phyloP scores from a whole-genome alignment of 768 basidiomycete genomes.

The Collybia nuda region DNA sequence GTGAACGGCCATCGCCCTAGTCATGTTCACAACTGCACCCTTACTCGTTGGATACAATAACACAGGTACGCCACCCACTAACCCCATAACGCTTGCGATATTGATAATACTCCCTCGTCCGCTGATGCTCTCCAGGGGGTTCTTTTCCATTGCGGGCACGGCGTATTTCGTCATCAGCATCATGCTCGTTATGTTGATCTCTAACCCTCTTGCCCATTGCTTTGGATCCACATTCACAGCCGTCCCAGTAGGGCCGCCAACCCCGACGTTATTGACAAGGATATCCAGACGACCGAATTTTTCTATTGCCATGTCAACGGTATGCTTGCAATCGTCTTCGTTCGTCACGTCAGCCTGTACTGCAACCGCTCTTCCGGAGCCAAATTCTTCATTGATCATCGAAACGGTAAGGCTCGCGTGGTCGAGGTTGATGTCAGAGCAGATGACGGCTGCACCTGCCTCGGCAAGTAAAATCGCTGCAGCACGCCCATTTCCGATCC shows the following conservation, averaged over 20 bases:
- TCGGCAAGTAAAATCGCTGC: constrained; percentile 40
- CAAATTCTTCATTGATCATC: constrained; percentile 39
- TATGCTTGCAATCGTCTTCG: constrained; percentile 31
- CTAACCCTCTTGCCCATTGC: constrained; percentile 34
- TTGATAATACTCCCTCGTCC: constrained; percentile 42
- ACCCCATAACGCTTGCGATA: constrained; percentile 35
- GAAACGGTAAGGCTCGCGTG: constrained; percentile 36
- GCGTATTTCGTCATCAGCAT: constrained; percentile 43
- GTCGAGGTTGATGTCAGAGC: constrained; percentile 33
- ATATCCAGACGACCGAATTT: constrained; percentile 41
- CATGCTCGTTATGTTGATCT: constrained; percentile 42
- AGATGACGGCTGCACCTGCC: constrained; percentile 35
- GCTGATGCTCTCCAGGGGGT: constrained; percentile 22
- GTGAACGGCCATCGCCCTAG: constrained; percentile 42
- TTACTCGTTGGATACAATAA: constrained; percentile 42
- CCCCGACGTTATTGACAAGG: constrained; percentile 41
- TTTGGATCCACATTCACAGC: constrained; percentile 35
- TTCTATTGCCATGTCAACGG: constrained; percentile 30
- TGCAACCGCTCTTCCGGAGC: constrained; percentile 27
- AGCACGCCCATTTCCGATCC: constrained; percentile 43
- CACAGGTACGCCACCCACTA: constrained; percentile 37
- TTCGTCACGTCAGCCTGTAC: constrained; percentile 36
- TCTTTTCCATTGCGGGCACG: constrained; percentile 41
- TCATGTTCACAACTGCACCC: constrained; percentile 43
- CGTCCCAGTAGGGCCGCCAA: constrained; percentile 35